Conservation (phyloP, 179 eudicot species). For the Spergularia azorica region DNA sequence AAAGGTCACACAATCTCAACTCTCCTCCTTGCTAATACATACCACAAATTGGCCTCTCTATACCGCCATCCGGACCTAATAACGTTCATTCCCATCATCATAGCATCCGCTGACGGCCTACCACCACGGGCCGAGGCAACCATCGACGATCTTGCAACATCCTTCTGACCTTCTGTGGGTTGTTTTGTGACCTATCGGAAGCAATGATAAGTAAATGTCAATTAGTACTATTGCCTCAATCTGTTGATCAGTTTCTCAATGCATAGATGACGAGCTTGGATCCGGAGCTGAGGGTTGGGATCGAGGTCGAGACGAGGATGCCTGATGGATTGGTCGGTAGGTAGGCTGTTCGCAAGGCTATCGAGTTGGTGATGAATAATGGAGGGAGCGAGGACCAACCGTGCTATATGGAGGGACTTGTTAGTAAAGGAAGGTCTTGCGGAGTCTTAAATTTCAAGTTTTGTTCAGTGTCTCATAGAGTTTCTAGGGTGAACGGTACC, state of each 20-base stretch:
- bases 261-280: constrained; percentile 22
- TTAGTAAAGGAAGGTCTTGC: constrained; percentile 15
- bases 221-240: constrained; percentile 30
- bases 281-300: constrained; percentile 20
- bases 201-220: constrained; percentile 36
- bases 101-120: constrained; percentile 41
- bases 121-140: constrained; percentile 49
- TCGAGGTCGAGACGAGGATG: constrained; percentile 23
- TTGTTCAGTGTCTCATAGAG: not conserved
- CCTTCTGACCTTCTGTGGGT: constrained; percentile 32
- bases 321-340: constrained; percentile 10
- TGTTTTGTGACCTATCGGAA: constrained; percentile 37
- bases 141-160: constrained; percentile 33
- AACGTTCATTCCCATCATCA: constrained; percentile 31
- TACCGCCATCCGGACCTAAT: constrained; percentile 47
- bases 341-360: not conserved
- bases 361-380: constrained; percentile 1
- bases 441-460: constrained; percentile 5
- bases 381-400: constrained; percentile 14
- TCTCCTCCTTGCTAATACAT: constrained; percentile 38
- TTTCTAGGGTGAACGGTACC: not conserved
- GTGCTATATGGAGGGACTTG: constrained; percentile 18
- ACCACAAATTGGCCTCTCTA: constrained; percentile 26
- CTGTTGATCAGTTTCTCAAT: constrained; percentile 22
- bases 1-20: constrained; percentile 42